These are phyloP conservation scores for Platanus orientalis DNA, from an alignment of 164 flowering plant species.

Conservation along the genomic window DNA sequence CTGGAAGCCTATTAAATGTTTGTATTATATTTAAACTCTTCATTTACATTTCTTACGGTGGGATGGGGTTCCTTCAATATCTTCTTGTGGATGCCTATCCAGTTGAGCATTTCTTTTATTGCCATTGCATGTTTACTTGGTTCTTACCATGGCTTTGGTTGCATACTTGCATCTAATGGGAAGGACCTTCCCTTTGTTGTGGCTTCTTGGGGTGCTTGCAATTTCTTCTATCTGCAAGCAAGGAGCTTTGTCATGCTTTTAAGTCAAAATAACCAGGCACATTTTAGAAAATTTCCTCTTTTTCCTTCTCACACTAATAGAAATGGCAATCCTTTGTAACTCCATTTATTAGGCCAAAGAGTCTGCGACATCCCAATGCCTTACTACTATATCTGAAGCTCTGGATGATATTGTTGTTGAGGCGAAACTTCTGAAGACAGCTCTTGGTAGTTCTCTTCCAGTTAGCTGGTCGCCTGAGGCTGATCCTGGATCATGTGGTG, in stretches of 20 bases:
- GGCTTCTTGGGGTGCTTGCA: no score
- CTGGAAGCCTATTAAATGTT: no score
- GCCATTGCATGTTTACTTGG: no score
- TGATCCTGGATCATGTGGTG: constrained; percentile 27
- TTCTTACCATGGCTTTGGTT: no score
- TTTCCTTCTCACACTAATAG: not conserved
- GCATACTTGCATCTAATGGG: no score
- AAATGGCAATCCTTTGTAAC: not conserved
- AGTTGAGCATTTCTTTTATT: no score
- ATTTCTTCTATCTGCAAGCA: not conserved
- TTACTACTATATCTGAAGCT: constrained; percentile 18
- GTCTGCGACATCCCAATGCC: constrained; percentile 19
- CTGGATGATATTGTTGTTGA: constrained; percentile 56
- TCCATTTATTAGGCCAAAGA: constrained; percentile 52
- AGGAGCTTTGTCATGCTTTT: not conserved
- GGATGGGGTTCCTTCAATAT: no score
- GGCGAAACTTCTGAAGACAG: constrained; percentile 73
- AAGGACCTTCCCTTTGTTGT: no score
- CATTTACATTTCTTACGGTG: no score
- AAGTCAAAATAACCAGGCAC: not conserved
- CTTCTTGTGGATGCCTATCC: no score
- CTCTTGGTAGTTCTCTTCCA: constrained; percentile 86
- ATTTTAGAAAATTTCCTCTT: not conserved
- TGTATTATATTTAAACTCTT: no score
- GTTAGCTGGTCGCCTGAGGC: constrained; percentile 78